Percentiles rank a stretch among this genome's conserved stretches.
These are phyloP conservation scores for Pichia sp. DNA, from an alignment of 1,139 yeast genomes.

Conservation along the genomic window DNA sequence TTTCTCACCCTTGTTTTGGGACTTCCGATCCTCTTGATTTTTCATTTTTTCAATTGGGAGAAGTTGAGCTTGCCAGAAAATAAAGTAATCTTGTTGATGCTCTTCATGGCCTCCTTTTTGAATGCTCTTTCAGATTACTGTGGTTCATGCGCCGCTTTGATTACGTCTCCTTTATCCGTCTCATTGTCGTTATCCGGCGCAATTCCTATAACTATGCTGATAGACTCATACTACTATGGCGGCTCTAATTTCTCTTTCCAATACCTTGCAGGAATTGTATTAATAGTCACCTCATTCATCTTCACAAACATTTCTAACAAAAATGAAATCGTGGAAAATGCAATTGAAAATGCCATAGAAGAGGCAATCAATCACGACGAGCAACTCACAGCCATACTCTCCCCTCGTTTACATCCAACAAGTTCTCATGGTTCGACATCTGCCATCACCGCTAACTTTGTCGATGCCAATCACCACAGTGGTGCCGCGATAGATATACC, in stretches of 20 bases:
- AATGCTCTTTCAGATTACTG: constrained; percentile 49
- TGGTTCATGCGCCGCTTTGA: constrained; percentile 47
- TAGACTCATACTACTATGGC: constrained; percentile 41
- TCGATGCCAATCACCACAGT: too few species aligned
- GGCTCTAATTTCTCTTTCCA: constrained; percentile 34
- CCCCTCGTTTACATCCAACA: constrained; percentile 35
- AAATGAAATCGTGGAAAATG: constrained; percentile 44
- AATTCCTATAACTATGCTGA: constrained; percentile 49
- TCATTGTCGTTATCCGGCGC: constrained; percentile 50
- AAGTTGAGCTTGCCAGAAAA: constrained; percentile 43
- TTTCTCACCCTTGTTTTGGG: constrained; percentile 39
- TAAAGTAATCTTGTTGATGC: constrained; percentile 35
- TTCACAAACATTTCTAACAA: constrained; percentile 46
- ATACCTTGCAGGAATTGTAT: constrained; percentile 44
- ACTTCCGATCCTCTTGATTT: constrained; percentile 38
- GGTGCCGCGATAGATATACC: constrained; percentile 22
- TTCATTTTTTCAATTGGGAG: constrained; percentile 39
- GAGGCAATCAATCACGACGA: constrained; percentile 47
- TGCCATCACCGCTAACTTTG: not conserved
- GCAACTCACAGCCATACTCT: constrained; percentile 43
- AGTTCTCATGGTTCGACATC: not conserved
- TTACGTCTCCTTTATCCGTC: constrained; percentile 53
- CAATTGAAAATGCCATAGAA: constrained; percentile 47
- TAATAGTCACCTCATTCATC: constrained; percentile 46
- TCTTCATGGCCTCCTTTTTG: constrained; percentile 42